A percentile compares a stretch with the other conserved stretches of the same genome.
Evolutionary conservation across 768 basidiomycete species (phyloP).

Genomic region (Boletus huronensis): DNA sequence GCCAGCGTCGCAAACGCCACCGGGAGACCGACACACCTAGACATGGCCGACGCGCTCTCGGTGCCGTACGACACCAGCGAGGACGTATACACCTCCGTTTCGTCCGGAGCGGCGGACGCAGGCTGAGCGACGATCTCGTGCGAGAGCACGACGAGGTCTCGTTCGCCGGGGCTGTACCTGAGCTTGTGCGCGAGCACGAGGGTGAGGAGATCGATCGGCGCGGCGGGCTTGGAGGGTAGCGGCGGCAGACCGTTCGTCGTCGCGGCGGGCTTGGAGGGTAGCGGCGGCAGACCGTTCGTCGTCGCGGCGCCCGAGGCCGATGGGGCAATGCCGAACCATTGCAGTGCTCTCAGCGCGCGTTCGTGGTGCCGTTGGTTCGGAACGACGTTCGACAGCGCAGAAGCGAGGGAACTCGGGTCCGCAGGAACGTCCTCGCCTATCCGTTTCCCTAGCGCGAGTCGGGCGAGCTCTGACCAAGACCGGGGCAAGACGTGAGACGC

Average conservation of each 20-base stretch:
- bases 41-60: constrained; percentile 71
- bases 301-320: neutral
- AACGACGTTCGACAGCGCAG: constrained; percentile 30
- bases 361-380: constrained; percentile 17
- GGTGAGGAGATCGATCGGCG: constrained; percentile 75
- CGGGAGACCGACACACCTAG: constrained; percentile 85
- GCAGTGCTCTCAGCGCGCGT: constrained; percentile 40
- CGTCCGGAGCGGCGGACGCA: neutral
- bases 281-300: constrained; percentile 33
- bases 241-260: constrained; percentile 33
- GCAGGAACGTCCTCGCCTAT: constrained; percentile 25
- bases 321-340: constrained; percentile 33
- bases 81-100: constrained; percentile 61
- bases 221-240: constrained; percentile 39
- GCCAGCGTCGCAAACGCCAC: constrained; percentile 77
- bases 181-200: constrained; percentile 67
- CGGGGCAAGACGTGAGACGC: constrained; percentile 16
- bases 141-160: constrained; percentile 82
- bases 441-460: constrained; percentile 31
- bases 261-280: constrained; percentile 34
- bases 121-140: constrained; percentile 69
- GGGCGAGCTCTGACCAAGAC: constrained; percentile 37
- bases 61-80: constrained; percentile 63
- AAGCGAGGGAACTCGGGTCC: constrained; percentile 32
- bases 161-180: constrained; percentile 63